phyloP scores from a whole-genome alignment of 179 eudicot species.

The Gypsophila paniculata region DNA sequence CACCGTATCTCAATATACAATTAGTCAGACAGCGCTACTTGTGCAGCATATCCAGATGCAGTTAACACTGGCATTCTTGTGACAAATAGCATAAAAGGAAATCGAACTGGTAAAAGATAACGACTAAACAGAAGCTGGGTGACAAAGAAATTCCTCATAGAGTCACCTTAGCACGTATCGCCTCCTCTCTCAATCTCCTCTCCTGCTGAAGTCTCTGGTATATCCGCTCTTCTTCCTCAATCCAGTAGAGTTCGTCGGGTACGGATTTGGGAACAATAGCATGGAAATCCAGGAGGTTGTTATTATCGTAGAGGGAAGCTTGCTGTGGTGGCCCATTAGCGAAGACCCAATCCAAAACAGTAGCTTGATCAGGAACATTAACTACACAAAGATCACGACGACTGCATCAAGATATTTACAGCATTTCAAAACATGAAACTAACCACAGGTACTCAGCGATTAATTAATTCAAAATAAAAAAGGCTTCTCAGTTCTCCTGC shows the following conservation, averaged over 20 bases:
- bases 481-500: background rate
- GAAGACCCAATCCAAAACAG: constrained; percentile 92
- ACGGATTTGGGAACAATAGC: constrained; percentile 59
- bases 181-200: constrained; percentile 66
- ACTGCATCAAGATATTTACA: constrained; percentile 13
- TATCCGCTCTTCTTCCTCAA: constrained; percentile 66
- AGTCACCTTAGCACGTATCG: constrained; percentile 70
- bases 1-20: constrained; percentile 11
- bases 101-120: background rate
- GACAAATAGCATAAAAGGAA: background rate
- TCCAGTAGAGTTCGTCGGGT: constrained; percentile 69
- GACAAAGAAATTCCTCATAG: background rate
- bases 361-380: constrained; percentile 70
- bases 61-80: constrained; percentile 2
- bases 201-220: constrained; percentile 69
- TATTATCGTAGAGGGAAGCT: constrained; percentile 78
- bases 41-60: constrained; percentile 9
- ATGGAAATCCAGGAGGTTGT: constrained; percentile 71
- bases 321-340: constrained; percentile 91
- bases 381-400: constrained; percentile 42
- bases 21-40: constrained; percentile 9
- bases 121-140: background rate
- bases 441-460: background rate
- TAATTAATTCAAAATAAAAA: background rate
- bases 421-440: background rate